Evolutionary conservation across 1,284 basidiomycete genomes (phyloP).

Genomic region (Rhodotorula sp.): DNA sequence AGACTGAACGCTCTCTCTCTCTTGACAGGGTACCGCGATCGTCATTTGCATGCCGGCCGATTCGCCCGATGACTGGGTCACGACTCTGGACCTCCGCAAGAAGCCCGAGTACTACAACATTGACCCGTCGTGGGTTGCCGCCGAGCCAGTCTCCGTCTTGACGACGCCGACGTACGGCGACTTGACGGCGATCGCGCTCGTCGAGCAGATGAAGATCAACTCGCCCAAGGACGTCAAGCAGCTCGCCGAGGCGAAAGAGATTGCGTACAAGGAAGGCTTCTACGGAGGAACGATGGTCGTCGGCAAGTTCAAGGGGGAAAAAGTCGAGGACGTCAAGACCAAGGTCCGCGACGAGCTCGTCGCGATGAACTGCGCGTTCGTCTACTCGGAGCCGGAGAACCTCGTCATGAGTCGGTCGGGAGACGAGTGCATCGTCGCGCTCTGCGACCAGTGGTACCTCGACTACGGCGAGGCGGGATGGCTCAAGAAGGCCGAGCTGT

Average conservation of each 20-base stretch:
- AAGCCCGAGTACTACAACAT: slow-evolving; percentile 98
- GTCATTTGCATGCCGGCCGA: slow-evolving; percentile 98
- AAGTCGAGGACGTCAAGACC: slow-evolving; percentile 85
- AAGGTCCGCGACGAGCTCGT: slow-evolving; percentile 87
- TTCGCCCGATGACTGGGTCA: slow-evolving; percentile 95
- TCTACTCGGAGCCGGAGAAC: slow-evolving; percentile 95
- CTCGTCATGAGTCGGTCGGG: slow-evolving; percentile 82
- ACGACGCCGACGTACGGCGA: slow-evolving; percentile 87
- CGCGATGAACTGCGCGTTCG: slow-evolving; percentile 69
- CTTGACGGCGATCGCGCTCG: slow-evolving; percentile 81
- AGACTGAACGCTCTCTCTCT: too few species aligned
- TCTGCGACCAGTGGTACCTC: slow-evolving; percentile 99
- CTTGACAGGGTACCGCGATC: slow-evolving; percentile 78
- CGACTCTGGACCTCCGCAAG: slow-evolving; percentile 87
- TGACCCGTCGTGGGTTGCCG: slow-evolving; percentile 79
- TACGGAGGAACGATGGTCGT: slow-evolving; percentile 87
- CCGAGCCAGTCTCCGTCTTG: slow-evolving; percentile 85
- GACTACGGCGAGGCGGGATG: slow-evolving; percentile 92
- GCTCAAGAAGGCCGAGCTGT: slow-evolving; percentile 83
- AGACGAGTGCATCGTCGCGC: slow-evolving; percentile 95
- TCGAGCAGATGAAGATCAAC: slow-evolving; percentile 90
- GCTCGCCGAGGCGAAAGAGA: slow-evolving; percentile 93
- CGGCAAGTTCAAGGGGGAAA: slow-evolving; percentile 81
- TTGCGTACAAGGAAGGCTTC: slow-evolving; percentile 98
- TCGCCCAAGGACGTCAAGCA: slow-evolving; percentile 92